A percentile compares a stretch with the other conserved stretches of the same genome.
Evolutionary conservation across 768 basidiomycete species (phyloP).

Genomic region (Leccinum fibrillosum): DNA sequence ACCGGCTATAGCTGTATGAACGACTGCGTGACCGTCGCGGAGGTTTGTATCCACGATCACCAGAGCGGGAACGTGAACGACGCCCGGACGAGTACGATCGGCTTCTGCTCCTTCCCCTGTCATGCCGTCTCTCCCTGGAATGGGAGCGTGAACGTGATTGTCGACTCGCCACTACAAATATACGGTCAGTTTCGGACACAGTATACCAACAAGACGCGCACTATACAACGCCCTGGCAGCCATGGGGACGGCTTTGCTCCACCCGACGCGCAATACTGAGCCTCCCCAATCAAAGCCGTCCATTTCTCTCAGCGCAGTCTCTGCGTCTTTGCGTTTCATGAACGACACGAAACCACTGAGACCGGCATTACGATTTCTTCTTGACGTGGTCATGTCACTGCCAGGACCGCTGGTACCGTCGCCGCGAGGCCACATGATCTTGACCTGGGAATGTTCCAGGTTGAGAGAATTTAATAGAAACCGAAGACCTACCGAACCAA

Average conservation of each 20-base stretch:
- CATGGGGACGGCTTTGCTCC: conserved; percentile 95
- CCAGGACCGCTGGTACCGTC: conserved; percentile 68
- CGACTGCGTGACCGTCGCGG: conserved; percentile 26
- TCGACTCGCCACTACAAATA: conserved; percentile 19
- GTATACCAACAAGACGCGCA: conserved; percentile 31
- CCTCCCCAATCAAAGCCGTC: conserved; percentile 97
- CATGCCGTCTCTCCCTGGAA: conserved; percentile 30
- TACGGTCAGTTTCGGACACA: background rate
- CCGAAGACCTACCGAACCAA: conserved; percentile 68
- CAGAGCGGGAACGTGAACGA: conserved; percentile 33
- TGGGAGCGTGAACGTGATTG: conserved; percentile 33
- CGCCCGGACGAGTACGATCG: conserved; percentile 22
- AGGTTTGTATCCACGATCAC: conserved; percentile 25
- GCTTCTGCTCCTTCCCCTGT: conserved; percentile 24
- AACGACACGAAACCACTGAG: conserved; percentile 96
- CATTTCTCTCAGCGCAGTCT: conserved; percentile 80
- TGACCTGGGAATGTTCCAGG: conserved; percentile 53
- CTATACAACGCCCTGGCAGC: conserved; percentile 79
- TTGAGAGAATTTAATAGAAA: background rate
- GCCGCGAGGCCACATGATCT: conserved; percentile 98
- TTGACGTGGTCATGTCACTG: conserved; percentile 68
- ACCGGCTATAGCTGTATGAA: conserved; percentile 32
- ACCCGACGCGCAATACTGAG: conserved; percentile 80
- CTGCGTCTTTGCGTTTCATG: conserved; percentile 92
- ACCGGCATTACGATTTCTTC: conserved; percentile 69